These are phyloP conservation scores for Trichoderma hamatum DNA, from an alignment of 2,329 filamentous ascomycete genomes.

Conservation along the genomic window DNA sequence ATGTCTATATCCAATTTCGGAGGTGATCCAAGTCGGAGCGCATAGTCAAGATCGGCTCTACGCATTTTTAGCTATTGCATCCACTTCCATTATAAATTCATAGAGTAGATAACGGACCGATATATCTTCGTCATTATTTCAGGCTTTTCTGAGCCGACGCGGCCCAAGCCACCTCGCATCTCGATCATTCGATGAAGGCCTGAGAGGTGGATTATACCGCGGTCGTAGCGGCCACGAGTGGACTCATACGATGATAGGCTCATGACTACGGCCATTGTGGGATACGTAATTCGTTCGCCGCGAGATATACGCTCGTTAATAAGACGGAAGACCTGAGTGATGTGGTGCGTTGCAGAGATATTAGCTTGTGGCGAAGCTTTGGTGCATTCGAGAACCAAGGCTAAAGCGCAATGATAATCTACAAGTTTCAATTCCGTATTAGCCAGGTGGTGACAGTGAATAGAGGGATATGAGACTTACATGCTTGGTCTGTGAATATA, in stretches of 20 bases:
- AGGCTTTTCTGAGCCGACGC: neutral
- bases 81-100: neutral
- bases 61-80: neutral
- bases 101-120: neutral
- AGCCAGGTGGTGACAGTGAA: neutral
- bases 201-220: neutral
- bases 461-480: neutral
- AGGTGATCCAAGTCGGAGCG: neutral
- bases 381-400: neutral
- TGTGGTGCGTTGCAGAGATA: neutral
- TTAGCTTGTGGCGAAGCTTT: neutral
- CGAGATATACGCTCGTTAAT: neutral
- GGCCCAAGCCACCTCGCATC: neutral
- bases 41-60: constrained; percentile 1
- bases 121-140: constrained; percentile 2
- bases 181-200: constrained; percentile 4
- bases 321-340: neutral
- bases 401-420: constrained; percentile 3
- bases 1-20: neutral
- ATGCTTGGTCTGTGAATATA: constrained; percentile 10
- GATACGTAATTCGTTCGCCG: neutral
- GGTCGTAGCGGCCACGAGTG: neutral
- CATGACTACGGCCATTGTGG: neutral
- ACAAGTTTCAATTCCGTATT: neutral
- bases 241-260: neutral